phyloP scores from a whole-genome alignment of 192 early-diverging fungal genomes.

The Coemansia sp. region DNA sequence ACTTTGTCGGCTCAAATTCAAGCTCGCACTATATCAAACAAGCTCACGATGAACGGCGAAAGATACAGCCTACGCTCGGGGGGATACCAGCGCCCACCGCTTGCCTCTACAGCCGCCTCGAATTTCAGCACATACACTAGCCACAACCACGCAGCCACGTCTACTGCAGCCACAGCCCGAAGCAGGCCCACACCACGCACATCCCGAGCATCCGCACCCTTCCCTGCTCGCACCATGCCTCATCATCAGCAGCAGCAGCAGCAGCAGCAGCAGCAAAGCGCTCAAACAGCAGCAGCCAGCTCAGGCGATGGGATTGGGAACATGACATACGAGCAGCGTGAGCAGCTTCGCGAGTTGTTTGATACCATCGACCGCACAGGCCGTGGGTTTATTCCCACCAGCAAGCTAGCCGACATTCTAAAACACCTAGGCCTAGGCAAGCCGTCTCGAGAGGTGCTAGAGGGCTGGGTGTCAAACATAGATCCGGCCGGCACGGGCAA shows the following conservation, averaged over 20 bases:
- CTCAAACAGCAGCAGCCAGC: neutral
- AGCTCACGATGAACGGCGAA: slow-evolving; percentile 8
- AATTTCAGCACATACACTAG: neutral
- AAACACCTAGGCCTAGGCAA: slow-evolving; percentile 16
- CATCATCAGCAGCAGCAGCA: neutral
- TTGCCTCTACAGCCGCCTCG: neutral
- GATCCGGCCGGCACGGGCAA: slow-evolving; percentile 35
- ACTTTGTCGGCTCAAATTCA: neutral
- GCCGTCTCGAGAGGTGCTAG: neutral
- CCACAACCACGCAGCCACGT: neutral
- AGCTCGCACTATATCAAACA: neutral
- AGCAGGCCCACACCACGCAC: neutral
- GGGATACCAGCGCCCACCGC: slow-evolving; percentile 13
- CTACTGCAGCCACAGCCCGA: neutral
- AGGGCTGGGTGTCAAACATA: slow-evolving; percentile 18
- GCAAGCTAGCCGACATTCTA: slow-evolving; percentile 17
- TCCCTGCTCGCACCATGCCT: slow-evolving; percentile 1
- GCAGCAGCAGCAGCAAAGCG: neutral
- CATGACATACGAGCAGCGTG: slow-evolving; percentile 36
- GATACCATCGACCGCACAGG: slow-evolving; percentile 28
- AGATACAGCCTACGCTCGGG: slow-evolving; percentile 1
- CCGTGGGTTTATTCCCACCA: slow-evolving; percentile 28
- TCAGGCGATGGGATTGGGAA: slow-evolving; percentile 29
- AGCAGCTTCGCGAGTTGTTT: slow-evolving; percentile 45
- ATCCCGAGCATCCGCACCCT: neutral